A percentile compares a stretch with the other conserved stretches of the same genome.
These are phyloP conservation scores for Arachis stenosperma DNA, from an alignment of 306 rosid species.

Conservation along the genomic window DNA sequence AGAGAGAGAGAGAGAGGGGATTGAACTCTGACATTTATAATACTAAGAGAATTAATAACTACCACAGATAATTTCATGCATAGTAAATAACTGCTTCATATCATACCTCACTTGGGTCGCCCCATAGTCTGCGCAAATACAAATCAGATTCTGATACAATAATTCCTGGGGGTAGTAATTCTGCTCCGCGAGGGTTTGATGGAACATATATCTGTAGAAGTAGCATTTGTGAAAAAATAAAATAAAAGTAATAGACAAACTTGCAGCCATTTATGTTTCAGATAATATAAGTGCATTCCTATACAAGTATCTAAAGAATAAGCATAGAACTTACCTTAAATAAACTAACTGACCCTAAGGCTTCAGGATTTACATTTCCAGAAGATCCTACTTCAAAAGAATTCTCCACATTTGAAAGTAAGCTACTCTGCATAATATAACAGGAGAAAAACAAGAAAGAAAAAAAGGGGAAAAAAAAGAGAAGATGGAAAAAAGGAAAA, in stretches of 20 bases:
- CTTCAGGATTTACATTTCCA: slow-evolving; percentile 57
- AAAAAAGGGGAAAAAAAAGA: background rate
- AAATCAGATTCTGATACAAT: slow-evolving; percentile 84
- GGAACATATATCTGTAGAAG: slow-evolving; percentile 66
- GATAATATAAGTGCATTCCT: slow-evolving; percentile 6
- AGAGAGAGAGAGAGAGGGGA: background rate
- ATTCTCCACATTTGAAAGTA: slow-evolving; percentile 66
- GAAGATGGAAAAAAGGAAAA: background rate
- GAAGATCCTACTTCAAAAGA: slow-evolving; percentile 62
- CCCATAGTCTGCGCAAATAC: slow-evolving; percentile 89
- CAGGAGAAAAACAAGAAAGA: background rate
- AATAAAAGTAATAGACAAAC: background rate
- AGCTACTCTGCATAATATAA: slow-evolving; percentile 69
- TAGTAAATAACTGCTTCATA: slow-evolving; percentile 31
- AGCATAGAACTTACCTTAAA: slow-evolving; percentile 62
- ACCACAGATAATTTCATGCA: slow-evolving; percentile 24
- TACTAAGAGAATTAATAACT: slow-evolving; percentile 6
- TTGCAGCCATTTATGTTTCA: slow-evolving; percentile 23
- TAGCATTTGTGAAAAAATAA: slow-evolving; percentile 6
- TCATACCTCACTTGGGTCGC: slow-evolving; percentile 92
- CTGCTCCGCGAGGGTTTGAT: slow-evolving; percentile 96
- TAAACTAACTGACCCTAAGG: slow-evolving; percentile 55
- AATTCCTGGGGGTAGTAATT: slow-evolving; percentile 86
- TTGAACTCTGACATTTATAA: slow-evolving; percentile 14
- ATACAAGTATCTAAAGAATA: slow-evolving; percentile 32